A percentile compares a stretch with the other conserved stretches of the same genome.
phyloP scores from a whole-genome alignment of 225 moss, liverwort and hornwort genomes.

The Ulota crispa region DNA sequence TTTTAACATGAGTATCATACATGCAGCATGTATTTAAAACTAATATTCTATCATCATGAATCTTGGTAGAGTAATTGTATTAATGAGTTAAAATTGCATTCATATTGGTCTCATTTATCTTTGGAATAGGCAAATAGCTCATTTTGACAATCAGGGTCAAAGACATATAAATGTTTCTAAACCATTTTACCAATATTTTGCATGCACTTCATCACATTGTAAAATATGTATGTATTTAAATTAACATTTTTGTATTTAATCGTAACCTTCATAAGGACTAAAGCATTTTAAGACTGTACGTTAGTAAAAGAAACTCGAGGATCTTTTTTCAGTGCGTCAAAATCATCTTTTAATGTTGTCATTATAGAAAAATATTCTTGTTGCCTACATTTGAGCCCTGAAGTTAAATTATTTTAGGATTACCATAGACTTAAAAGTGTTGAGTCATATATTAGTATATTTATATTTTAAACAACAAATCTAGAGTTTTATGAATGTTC shows the following conservation, averaged over 20 bases:
- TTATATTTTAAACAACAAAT: too few species aligned
- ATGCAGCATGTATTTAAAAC: background rate
- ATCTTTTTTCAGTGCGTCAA: conserved; percentile 22
- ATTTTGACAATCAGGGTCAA: too few species aligned
- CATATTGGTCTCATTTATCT: background rate
- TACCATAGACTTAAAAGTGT: background rate
- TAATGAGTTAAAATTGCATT: background rate
- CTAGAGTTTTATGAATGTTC: too few species aligned
- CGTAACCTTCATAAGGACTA: background rate
- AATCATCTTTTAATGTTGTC: background rate
- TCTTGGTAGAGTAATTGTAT: rapidly evolving
- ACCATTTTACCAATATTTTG: rapidly evolving
- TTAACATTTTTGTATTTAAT: background rate
- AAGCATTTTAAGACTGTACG: background rate
- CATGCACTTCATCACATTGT: too few species aligned
- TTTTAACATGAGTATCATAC: too few species aligned
- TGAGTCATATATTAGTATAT: too few species aligned
- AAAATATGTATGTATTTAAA: background rate
- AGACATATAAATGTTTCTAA: background rate
- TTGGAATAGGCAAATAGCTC: rapidly evolving
- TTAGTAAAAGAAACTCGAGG: conserved; percentile 31
- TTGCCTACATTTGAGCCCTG: conserved; percentile 37
- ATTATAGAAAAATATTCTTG: conserved; percentile 32
- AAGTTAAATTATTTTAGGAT: background rate
- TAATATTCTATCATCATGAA: rapidly evolving